Conservation (phyloP, 2,329 filamentous ascomycete species). For the Cryphonectria carpinicola region DNA sequence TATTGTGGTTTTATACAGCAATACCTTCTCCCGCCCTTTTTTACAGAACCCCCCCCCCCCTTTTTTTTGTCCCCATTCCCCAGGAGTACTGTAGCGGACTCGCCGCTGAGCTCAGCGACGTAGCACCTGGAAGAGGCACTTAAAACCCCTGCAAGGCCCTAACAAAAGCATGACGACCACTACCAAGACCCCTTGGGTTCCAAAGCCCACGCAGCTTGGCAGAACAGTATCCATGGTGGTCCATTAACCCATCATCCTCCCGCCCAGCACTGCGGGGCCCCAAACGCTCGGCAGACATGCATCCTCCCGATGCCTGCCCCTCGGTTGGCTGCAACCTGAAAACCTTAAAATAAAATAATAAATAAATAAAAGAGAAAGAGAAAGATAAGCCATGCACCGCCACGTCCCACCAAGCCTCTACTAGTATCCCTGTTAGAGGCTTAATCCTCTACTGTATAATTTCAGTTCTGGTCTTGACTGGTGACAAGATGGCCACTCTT, state of each 20-base stretch:
- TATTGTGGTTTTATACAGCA: not conserved
- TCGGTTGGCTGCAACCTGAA: not conserved
- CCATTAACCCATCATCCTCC: not conserved
- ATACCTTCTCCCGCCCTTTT: too few species aligned
- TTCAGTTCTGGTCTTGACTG: not conserved
- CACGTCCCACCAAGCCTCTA: not conserved
- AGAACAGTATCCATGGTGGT: not conserved
- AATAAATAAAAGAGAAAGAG: not conserved
- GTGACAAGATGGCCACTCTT: not conserved
- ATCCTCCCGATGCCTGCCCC: not conserved
- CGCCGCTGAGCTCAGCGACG: not conserved
- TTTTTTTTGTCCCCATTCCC: not conserved
- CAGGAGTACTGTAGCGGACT: not conserved
- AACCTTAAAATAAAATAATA: not conserved
- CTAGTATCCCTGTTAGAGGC: not conserved
- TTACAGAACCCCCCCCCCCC: too few species aligned
- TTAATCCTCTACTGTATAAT: not conserved
- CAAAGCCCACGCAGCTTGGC: not conserved
- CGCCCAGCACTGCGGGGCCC: not conserved
- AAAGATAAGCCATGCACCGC: not conserved
- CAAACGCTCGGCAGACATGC: not conserved
- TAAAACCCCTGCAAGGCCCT: not conserved
- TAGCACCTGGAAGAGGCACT: not conserved
- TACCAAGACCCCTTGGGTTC: not conserved
- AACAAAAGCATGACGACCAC: not conserved